Percentiles rank a stretch among this genome's conserved stretches.
These are phyloP conservation scores for Amaranthus tricolor DNA, from an alignment of 179 eudicot species.

Conservation along the genomic window DNA sequence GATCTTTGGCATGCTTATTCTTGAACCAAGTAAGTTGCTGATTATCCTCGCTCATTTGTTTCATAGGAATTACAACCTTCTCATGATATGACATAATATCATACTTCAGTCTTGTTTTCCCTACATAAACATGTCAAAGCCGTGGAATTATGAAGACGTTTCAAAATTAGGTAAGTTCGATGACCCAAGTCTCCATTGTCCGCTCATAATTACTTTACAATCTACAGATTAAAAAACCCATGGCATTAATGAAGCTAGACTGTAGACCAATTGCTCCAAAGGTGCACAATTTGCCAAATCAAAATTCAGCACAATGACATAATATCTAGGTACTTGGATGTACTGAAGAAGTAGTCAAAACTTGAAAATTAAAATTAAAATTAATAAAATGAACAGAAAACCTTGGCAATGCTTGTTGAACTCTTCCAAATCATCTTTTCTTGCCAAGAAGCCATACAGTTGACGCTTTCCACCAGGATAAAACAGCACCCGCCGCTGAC, in stretches of 20 bases:
- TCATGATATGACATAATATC: constrained; percentile 67
- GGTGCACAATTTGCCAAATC: neutral
- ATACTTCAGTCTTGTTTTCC: constrained; percentile 63
- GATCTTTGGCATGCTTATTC: constrained; percentile 52
- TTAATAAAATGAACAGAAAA: constrained; percentile 15
- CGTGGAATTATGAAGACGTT: neutral
- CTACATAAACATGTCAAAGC: constrained; percentile 32
- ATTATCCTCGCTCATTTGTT: constrained; percentile 80
- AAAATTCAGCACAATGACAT: neutral
- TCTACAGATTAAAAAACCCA: neutral
- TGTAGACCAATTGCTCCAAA: neutral
- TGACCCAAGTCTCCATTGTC: neutral
- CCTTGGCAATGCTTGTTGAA: constrained; percentile 75
- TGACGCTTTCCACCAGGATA: constrained; percentile 74
- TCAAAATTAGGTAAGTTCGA: neutral
- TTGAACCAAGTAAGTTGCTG: constrained; percentile 58
- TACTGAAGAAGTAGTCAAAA: neutral
- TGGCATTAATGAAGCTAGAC: neutral
- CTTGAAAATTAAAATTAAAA: neutral
- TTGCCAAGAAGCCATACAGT: constrained; percentile 75
- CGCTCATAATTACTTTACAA: neutral
- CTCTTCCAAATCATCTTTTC: constrained; percentile 49
- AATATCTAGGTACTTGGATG: neutral
- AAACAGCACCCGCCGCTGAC: constrained; percentile 30
- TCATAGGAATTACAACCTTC: constrained; percentile 58